Base-by-base conservation (phyloP, 2,329 filamentous ascomycete genomes). In the Biscogniauxia sp. region DNA sequence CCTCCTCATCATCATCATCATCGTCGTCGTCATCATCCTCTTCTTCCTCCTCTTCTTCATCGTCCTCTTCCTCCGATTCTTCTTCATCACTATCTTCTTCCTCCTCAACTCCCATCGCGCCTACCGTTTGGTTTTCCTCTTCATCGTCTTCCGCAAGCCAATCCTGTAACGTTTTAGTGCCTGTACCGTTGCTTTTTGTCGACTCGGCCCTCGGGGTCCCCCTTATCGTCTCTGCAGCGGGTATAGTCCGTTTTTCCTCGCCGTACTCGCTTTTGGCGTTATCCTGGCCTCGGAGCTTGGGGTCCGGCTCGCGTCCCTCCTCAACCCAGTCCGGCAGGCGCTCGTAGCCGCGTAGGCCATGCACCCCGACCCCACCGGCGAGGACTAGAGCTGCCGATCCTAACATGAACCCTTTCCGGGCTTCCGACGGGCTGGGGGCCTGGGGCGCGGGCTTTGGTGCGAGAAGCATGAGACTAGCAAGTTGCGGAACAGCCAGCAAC, bases 401-500 rank as follows among this genome's bases (percentile, higher is more conserved):
- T 0, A 99, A 82, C 1, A 89, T 81, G 60, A 94, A 89, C 0
- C 87, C 88, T 65, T 88, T 91, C 37, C 93, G 85, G 2, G 85
- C 88, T 72, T 97, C 93, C 0, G 92, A 96, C 0, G 95, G 95
- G 61, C 91, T 96, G 0, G 93, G 93, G 0, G 91, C 90, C 62
- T 96, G 92, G 0, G 95, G 95, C 0, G 95, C 92, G 0, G 95
- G 94, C 73, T 99, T 99, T 0, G 95, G 93, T 0, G 95, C 95
- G 1, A 98, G 84, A 0, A 99, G 87, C 74, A 98, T 90, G 15
- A 99, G 82, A 0, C 90, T 93, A 2, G 95, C 95, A 17, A 99
- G 85, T 74, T 98, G 92, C 0, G 93, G 92, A 4, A 91, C 87
- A 3, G 87, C 84, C 1, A 99, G 85, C 1, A 99, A 85, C 0